A percentile compares a stretch with the other conserved stretches of the same genome.
phyloP scores from a whole-genome alignment of 257 asterid species.

The Catharanthus roseus region DNA sequence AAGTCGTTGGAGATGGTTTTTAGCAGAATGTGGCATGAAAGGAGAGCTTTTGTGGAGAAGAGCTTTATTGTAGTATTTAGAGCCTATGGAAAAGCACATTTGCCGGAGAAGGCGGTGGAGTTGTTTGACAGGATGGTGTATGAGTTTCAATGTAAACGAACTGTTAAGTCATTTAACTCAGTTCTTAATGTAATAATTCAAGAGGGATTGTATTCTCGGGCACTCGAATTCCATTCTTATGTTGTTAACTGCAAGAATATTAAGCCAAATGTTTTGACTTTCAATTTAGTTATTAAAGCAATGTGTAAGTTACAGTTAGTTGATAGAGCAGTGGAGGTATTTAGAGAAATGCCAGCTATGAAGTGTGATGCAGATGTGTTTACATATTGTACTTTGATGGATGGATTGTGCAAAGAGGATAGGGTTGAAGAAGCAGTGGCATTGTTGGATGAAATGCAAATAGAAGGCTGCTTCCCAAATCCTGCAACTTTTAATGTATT shows the following conservation, averaged over 20 bases:
- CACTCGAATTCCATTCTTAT: constrained; percentile 58
- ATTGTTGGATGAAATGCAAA: constrained; percentile 93
- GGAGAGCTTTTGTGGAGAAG: constrained; percentile 61
- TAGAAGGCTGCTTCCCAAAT: constrained; percentile 71
- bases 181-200: constrained; percentile 74
- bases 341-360: constrained; percentile 61
- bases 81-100: constrained; percentile 68
- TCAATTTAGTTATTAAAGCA: constrained; percentile 73
- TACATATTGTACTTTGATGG: constrained; percentile 92
- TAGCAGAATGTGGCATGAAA: constrained; percentile 59
- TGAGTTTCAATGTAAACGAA: constrained; percentile 65
- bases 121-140: constrained; percentile 63
- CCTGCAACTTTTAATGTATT: constrained; percentile 65
- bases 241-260: constrained; percentile 36
- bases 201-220: constrained; percentile 43
- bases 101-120: constrained; percentile 55
- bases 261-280: constrained; percentile 63
- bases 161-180: constrained; percentile 80
- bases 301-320: constrained; percentile 54
- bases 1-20: constrained; percentile 61
- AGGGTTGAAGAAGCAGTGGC: constrained; percentile 82
- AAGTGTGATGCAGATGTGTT: constrained; percentile 61
- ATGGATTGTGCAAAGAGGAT: constrained; percentile 82
- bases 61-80: constrained; percentile 58
- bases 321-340: constrained; percentile 50